Base-by-base conservation (phyloP, 1,139 yeast genomes). In the Torulaspora pretoriensis region DNA sequence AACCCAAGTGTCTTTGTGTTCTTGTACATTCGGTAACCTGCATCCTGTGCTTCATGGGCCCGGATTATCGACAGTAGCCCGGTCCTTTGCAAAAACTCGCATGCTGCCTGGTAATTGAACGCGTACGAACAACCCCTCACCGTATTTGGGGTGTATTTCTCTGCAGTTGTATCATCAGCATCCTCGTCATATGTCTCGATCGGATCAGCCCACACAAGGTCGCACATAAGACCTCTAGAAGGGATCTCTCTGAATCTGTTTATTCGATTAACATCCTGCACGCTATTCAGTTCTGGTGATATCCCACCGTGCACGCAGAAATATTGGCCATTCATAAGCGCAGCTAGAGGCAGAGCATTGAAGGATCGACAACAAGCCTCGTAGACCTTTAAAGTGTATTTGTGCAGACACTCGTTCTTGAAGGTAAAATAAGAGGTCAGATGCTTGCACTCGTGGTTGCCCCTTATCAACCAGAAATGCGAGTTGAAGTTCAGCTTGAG, bases 301-400 rank as follows among this genome's bases (percentile, higher is more conserved):
- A 90, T 73, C n/a, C 97, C 97, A 44, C 97, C 98, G 64, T 90
- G 98, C 41, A 90, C 96, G 68, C 98, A 92, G 64, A 92, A 83
- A 57, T 92, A 90, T 66, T 92, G 97, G 53, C 83, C 82, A 69
- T 90, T 90, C 94, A 92, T 86, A 30, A 92, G 73, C 0, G 97
- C 97, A 1, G 96, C 96, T 55, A 92, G 73, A 1, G 98, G 97
- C 50, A 92, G 71, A 1, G 95, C 80, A 63, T 89, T 88, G 67
- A 92, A 92, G 6, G 96, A 84, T 29, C 72, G 72, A 63, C 92
- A 75, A 54, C 90, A 80, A 29, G 81, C 85, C 48, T 84, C 85
- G 64, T 89, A 92, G 19, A 92, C 73, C 1, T 67, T 68, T 32
- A 69, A 56, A 25, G 81, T 78, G 68, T 90, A 90, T 67, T 92